Conservation (phyloP, 176 grass and related monocot species). For the Avena atlantica region DNA sequence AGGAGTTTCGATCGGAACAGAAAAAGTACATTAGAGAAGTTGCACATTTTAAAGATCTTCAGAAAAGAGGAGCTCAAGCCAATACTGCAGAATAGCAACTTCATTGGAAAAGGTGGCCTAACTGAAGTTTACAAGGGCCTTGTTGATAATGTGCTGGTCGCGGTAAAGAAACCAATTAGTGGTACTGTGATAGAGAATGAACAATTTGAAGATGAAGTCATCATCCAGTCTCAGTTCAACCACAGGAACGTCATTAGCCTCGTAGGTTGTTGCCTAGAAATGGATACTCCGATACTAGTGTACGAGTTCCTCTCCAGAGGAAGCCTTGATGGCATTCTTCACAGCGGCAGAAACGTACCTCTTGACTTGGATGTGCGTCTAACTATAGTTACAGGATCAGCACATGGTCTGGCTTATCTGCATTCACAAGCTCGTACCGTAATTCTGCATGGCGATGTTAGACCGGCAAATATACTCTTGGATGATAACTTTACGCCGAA, state of each 20-base stretch:
- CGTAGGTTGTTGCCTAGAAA: conserved; percentile 2
- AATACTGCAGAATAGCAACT: background rate
- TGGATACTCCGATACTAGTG: background rate
- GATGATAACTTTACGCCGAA: background rate
- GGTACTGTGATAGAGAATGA: background rate
- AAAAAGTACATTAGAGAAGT: background rate
- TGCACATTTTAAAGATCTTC: background rate
- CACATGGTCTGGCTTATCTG: background rate
- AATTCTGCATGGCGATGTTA: background rate
- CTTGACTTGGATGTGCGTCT: conserved; percentile 9
- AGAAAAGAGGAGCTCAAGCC: background rate
- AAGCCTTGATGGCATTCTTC: conserved; percentile 18
- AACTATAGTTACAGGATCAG: background rate
- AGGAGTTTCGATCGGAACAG: background rate
- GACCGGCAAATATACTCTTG: background rate
- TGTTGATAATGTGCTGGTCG: background rate
- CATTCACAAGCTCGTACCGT: background rate
- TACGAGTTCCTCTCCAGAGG: background rate
- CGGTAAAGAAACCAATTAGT: background rate
- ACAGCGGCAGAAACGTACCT: background rate
- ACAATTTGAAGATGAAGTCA: background rate
- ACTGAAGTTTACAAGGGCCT: background rate
- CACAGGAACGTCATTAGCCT: background rate
- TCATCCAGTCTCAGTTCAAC: background rate
- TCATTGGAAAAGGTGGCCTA: background rate